Percentiles rank a stretch among this genome's conserved stretches.
Evolutionary conservation across 352 stramenopile genomes (phyloP).

Genomic region (Pythium plurisporium): DNA sequence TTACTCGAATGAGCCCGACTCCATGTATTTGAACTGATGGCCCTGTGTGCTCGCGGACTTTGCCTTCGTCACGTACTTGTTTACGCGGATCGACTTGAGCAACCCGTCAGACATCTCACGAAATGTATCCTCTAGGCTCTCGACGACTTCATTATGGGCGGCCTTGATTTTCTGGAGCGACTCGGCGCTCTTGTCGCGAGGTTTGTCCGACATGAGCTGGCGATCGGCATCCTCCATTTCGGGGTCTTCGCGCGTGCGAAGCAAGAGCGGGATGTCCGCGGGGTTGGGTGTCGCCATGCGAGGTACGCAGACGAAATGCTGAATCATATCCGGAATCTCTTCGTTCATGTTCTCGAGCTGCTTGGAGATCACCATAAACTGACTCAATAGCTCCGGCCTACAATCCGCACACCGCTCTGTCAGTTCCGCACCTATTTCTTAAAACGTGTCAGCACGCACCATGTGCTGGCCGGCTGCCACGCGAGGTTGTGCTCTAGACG

Average conservation of each 20-base stretch:
- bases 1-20: constrained; percentile 70
- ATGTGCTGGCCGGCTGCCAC: constrained; percentile 77
- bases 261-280: constrained; percentile 66
- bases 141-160: constrained; percentile 68
- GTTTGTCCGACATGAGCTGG: constrained; percentile 65
- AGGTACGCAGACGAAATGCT: constrained; percentile 81
- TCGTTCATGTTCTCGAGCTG: constrained; percentile 89
- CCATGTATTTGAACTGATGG: constrained; percentile 83
- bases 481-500: constrained; percentile 74
- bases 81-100: constrained; percentile 77
- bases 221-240: constrained; percentile 84
- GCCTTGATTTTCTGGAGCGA: constrained; percentile 57
- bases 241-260: constrained; percentile 77
- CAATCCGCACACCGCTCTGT: not conserved
- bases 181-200: constrained; percentile 62
- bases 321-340: constrained; percentile 78
- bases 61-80: constrained; percentile 82
- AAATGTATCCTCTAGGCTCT: constrained; percentile 78
- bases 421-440: not conserved
- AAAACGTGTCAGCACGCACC: constrained; percentile 27
- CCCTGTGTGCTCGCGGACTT: constrained; percentile 75
- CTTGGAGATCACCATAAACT: constrained; percentile 86
- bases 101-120: constrained; percentile 81
- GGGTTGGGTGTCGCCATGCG: constrained; percentile 80
- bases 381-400: constrained; percentile 78